Evolutionary conservation across 352 stramenopile genomes (phyloP), one percentile per base, ranked within the genome.

Genomic region (Globisporangium sylvaticum): DNA sequence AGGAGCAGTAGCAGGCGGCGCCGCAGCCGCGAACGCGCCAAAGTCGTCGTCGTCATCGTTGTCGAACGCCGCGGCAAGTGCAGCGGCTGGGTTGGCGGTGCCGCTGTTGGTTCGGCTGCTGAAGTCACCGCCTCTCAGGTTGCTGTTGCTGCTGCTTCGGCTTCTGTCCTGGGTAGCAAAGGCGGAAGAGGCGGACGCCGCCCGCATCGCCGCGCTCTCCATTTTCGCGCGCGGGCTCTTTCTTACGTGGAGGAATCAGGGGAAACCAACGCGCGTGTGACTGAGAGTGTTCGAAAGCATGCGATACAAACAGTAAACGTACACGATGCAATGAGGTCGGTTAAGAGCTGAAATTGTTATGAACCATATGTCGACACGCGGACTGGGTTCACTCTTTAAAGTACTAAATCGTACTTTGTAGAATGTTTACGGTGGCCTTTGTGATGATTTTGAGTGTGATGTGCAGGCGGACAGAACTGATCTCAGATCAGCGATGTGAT

Each of bases 1-100:
- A 15, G 29, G 55, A 20, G 52, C 12, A 7, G 31, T 4, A 34
- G 54, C 18, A 58, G 74, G 58, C 20, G 67, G 63, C 55, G 75
- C 68, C 22, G 79, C 79, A 8, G 75, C 62, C 32, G 71, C 66
- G 34, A 88, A 88, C n/a, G 70, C 73, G 34, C 74, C 67, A 54
- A 85, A 84, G 52, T 77, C 75, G 48, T 71, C 60, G 42, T 58
- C 57, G 34, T 64, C 72, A 44, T 62, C 46, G 58, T 14, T 39
- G 52, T 9, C 44, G 32, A 68, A 52, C 14, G 56, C 31, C 18
- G 60, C n/a, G 15, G 44, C 7, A 29, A 58, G 29, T 29, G 31
- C 31, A 15, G 31, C 48, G n/a, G 7, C 61, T 42, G 53, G 27
- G 27, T 18, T 42, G 1, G 7, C 29, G 9, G 24, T 42, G 9